These are phyloP conservation scores for Fusarium papillatum DNA, from an alignment of 2,329 filamentous ascomycete genomes.

Conservation along the genomic window DNA sequence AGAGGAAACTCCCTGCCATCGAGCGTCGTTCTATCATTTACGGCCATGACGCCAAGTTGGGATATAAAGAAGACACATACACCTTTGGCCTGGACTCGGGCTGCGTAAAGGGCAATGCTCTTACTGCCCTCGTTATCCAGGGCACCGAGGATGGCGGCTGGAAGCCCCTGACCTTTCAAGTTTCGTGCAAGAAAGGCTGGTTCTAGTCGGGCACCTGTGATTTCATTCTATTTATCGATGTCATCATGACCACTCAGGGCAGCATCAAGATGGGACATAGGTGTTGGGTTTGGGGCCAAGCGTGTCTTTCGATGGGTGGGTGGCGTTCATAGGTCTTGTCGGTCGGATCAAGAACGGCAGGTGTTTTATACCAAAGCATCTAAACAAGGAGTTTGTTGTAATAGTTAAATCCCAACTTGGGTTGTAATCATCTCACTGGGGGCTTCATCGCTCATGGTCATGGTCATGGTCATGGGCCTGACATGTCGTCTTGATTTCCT, in stretches of 20 bases:
- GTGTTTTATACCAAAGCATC: slow-evolving; percentile 9
- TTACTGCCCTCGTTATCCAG: slow-evolving; percentile 85
- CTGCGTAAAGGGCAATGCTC: slow-evolving; percentile 80
- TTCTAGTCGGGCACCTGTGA: slow-evolving; percentile 18
- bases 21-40: slow-evolving; percentile 80
- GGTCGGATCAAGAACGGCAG: background rate
- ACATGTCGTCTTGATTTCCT: slow-evolving; percentile 31
- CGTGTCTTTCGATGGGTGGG: slow-evolving; percentile 1
- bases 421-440: background rate
- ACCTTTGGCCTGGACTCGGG: slow-evolving; percentile 89
- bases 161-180: slow-evolving; percentile 55
- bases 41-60: slow-evolving; percentile 85
- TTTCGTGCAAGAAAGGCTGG: slow-evolving; percentile 52
- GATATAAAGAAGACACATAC: slow-evolving; percentile 73
- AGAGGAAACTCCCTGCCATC: slow-evolving; percentile 50
- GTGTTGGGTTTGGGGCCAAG: slow-evolving; percentile 11
- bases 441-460: background rate
- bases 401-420: background rate
- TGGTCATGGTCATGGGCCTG: background rate
- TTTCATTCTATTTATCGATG: background rate
- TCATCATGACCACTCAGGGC: slow-evolving; percentile 9
- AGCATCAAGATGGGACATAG: background rate
- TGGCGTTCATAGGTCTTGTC: slow-evolving; percentile 28
- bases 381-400: background rate
- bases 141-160: slow-evolving; percentile 52